Conservation (phyloP, 2,329 filamentous ascomycete species). For the Arthrinium phaeospermum region DNA sequence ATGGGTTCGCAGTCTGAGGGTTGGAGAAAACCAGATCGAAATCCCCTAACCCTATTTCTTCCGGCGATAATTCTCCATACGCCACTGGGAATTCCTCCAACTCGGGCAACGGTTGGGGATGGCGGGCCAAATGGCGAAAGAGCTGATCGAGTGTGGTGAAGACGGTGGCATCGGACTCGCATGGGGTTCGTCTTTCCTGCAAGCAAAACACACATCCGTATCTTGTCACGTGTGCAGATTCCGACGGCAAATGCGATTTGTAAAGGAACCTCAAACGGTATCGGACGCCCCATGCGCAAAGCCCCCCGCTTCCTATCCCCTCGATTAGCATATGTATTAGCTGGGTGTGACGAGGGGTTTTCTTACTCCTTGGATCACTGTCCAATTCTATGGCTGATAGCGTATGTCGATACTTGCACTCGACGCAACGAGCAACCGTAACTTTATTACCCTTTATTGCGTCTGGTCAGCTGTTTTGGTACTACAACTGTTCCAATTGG, state of each 20-base stretch:
- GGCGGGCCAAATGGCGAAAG: slow-evolving; percentile 58
- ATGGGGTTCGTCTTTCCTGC: slow-evolving; percentile 52
- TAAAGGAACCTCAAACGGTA: slow-evolving; percentile 49
- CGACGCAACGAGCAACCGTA: slow-evolving; percentile 32
- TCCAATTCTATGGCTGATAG: slow-evolving; percentile 25
- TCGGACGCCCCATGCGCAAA: slow-evolving; percentile 39
- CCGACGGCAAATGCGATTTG: slow-evolving; percentile 47
- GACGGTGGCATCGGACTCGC: slow-evolving; percentile 61
- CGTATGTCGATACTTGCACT: slow-evolving; percentile 32
- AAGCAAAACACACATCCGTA: slow-evolving; percentile 63
- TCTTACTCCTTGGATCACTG: slow-evolving; percentile 29
- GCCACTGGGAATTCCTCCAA: slow-evolving; percentile 54
- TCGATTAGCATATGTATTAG: neutral
- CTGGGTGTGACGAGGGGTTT: neutral
- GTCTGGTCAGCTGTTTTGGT: neutral
- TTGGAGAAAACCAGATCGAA: slow-evolving; percentile 46
- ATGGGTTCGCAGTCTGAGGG: slow-evolving; percentile 36
- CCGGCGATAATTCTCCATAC: slow-evolving; percentile 39
- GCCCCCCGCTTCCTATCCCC: slow-evolving; percentile 40
- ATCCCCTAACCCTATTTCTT: slow-evolving; percentile 30
- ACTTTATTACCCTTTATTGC: neutral
- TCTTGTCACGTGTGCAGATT: slow-evolving; percentile 41
- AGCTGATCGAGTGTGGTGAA: slow-evolving; percentile 60
- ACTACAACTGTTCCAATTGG: neutral
- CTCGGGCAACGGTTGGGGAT: slow-evolving; percentile 57